Percentiles rank a stretch among this genome's conserved stretches.
phyloP scores from a whole-genome alignment of 768 basidiomycete genomes.

The Hortiboletus campestris region DNA sequence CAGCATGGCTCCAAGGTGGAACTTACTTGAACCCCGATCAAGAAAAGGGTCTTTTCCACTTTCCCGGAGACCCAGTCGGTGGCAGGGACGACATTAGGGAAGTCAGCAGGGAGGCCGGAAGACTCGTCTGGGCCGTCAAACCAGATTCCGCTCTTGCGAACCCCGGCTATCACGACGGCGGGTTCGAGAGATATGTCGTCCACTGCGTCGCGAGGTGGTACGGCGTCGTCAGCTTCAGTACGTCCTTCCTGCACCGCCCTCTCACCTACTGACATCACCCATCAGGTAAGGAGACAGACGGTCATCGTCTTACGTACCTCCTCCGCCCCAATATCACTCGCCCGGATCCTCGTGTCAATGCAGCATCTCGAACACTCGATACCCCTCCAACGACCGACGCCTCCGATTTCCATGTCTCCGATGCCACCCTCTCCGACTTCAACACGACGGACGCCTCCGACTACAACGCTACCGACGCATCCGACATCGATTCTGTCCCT shows the following conservation, averaged over 20 bases:
- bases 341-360: slow-evolving; percentile 42
- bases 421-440: slow-evolving; percentile 40
- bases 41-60: slow-evolving; percentile 20
- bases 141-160: background rate
- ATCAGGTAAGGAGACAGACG: slow-evolving; percentile 46
- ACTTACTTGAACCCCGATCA: slow-evolving; percentile 54
- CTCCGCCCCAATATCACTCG: slow-evolving; percentile 73
- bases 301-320: slow-evolving; percentile 70
- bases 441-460: slow-evolving; percentile 22
- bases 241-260: slow-evolving; percentile 23
- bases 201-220: slow-evolving; percentile 83
- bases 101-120: slow-evolving; percentile 59
- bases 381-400: slow-evolving; percentile 75
- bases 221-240: slow-evolving; percentile 79
- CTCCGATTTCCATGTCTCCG: slow-evolving; percentile 53
- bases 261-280: background rate
- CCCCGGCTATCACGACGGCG: slow-evolving; percentile 43
- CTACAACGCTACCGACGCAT: slow-evolving; percentile 8
- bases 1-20: slow-evolving; percentile 63
- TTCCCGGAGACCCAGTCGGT: slow-evolving; percentile 49
- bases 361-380: slow-evolving; percentile 43
- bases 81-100: slow-evolving; percentile 58
- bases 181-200: slow-evolving; percentile 76
- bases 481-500: slow-evolving; percentile 25
- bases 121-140: slow-evolving; percentile 69